Conservation (phyloP, 257 asterid species). For the Ilex asprella region DNA sequence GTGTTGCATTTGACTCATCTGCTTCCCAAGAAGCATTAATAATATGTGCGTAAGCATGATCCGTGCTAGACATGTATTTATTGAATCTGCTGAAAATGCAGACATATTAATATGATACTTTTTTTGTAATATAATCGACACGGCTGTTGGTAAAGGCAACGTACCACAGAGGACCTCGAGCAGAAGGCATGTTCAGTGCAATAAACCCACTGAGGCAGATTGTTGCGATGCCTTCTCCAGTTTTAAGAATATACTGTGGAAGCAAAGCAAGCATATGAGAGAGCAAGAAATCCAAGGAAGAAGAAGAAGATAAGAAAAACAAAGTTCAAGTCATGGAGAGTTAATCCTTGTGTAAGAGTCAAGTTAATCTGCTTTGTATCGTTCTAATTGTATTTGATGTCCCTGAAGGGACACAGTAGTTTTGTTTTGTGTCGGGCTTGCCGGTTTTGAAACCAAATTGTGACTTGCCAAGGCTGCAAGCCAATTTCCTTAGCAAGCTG, state of each 20-base stretch:
- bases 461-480: conserved; percentile 71
- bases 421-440: conserved; percentile 72
- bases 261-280: too few relatives aligned
- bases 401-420: conserved; percentile 10
- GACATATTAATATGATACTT: too few relatives aligned
- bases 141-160: conserved; percentile 1
- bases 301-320: too few relatives aligned
- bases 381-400: too few relatives aligned
- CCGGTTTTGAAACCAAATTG: conserved; percentile 87
- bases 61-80: too few relatives aligned
- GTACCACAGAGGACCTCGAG: conserved; percentile 94
- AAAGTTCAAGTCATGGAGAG: too few relatives aligned
- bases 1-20: too few relatives aligned
- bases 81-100: background rate
- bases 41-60: too few relatives aligned
- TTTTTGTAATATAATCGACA: background rate
- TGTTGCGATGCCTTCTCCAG: conserved; percentile 53
- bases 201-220: conserved; percentile 83
- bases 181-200: conserved; percentile 79
- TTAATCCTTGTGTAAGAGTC: too few relatives aligned
- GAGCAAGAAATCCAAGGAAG: too few relatives aligned
- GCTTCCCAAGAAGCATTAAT: too few relatives aligned
- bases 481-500: conserved; percentile 70
- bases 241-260: conserved; percentile 67
- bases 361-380: too few relatives aligned